phyloP scores from a whole-genome alignment of 2,329 filamentous ascomycete species.

The Curvularia hawaiiensis region DNA sequence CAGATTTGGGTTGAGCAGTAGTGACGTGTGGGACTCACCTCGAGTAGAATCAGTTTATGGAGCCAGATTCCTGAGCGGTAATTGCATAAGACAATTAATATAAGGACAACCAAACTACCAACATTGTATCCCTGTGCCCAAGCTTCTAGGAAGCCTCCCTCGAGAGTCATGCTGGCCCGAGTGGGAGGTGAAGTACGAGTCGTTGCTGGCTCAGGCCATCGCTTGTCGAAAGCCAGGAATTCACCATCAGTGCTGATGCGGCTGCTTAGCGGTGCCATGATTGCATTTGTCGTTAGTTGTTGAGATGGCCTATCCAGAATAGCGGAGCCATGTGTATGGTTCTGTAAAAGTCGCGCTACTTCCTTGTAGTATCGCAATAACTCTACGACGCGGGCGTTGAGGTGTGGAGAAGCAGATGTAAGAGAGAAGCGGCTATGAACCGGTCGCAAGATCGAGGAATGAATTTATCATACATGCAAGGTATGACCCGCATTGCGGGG shows the following conservation, averaged over 20 bases:
- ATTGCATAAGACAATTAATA: conserved; percentile 46
- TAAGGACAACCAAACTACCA: conserved; percentile 41
- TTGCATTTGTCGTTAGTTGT: not conserved
- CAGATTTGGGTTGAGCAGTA: conserved; percentile 2
- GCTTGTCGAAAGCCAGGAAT: conserved; percentile 22
- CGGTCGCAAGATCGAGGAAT: conserved; percentile 3
- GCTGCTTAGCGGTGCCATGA: conserved; percentile 35
- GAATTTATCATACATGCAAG: conserved; percentile 9
- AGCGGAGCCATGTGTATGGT: conserved; percentile 10
- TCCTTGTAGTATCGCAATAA: not conserved
- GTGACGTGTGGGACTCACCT: conserved; percentile 20
- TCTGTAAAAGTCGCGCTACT: not conserved
- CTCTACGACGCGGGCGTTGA: not conserved
- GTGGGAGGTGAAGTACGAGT: conserved; percentile 37
- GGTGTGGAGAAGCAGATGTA: not conserved
- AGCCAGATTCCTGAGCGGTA: conserved; percentile 41
- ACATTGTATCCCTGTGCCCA: conserved; percentile 48
- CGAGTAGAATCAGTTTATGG: conserved; percentile 45
- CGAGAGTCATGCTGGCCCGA: conserved; percentile 29
- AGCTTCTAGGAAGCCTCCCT: conserved; percentile 41
- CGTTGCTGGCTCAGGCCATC: conserved; percentile 25
- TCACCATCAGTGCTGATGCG: not conserved
- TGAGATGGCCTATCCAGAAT: not conserved
- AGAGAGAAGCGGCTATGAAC: conserved; percentile 4
- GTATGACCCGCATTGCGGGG: conserved; percentile 4